Evolutionary conservation across 306 rosid species (phyloP), one percentile per base, ranked within the genome.

Genomic region (Astragalus glycyphyllos): DNA sequence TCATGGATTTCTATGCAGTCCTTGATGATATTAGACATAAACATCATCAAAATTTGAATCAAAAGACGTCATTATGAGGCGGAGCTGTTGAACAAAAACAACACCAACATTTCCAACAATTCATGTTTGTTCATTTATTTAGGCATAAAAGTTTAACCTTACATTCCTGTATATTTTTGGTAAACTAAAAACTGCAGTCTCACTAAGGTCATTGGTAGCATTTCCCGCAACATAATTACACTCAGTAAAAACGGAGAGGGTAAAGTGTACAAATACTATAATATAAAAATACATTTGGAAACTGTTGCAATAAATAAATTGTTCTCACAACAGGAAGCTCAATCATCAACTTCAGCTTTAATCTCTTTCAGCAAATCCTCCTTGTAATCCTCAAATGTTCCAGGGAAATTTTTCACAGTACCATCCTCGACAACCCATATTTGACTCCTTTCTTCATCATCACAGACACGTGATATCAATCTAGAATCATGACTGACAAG

Each of bases 401-500:
- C 69, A 20, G 69, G 69, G 69, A 63, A 63, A 20, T 6, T 63
- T 63, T 53, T 20, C 38, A 42, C 69, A 1, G 69, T 63, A 35
- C 97, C 97, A 75, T 91, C 76, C 69, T 88, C 95, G 5, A 63
- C 96, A 5, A 91, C 90, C 97, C 92, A 91, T 47, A 91, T 86
- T 77, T 86, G 86, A 70, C 96, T 78, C 85, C 65, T 85, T 73
- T 89, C 90, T 78, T 89, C 90, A 51, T 89, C 86, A 0, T 87
- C 90, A 9, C 96, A 89, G 1, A 89, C 96, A 8, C 85, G 84
- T 13, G 92, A 87, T 66, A 89, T 87, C 82, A 89, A 77, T 61
- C 96, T 79, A 1, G 96, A 87, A 67, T 89, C 96, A 38, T 89
- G 96, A 81, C 96, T 89, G 14, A 86, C 92, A 56, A 89, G 84